Base-by-base conservation (phyloP, 2,329 filamentous ascomycete species). In the Exophiala dermatitidis region DNA sequence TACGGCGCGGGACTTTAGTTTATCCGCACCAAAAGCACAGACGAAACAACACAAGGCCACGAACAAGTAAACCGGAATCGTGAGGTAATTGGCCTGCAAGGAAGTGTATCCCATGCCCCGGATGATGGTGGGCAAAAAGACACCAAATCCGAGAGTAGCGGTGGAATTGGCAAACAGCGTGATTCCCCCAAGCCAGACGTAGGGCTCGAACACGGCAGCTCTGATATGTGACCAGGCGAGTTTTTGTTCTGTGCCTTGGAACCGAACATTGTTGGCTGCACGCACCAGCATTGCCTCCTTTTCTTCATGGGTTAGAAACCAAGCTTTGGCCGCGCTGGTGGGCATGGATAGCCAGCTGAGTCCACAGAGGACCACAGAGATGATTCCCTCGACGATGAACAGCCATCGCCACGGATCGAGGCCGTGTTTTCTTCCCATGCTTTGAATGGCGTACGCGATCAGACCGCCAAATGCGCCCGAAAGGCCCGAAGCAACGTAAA, bases 141-240 rank as follows among this genome's bases (percentile, higher is more conserved):
- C 45, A 12, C 55, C 55, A 40, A 52, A 58, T 32, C 55, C 55
- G 45, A 40, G 45, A 26, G 54, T 54, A 7, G 55, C 52, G 40
- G 54, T 45, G 5, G 64, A 66, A 28, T 64, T 65, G 48, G 70
- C 70, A 54, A 71, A 66, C 8, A 65, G 59, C 61, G 63, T 62
- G 59, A 36, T 63, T 12, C 42, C 47, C 7, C 48, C 30, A 2
- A 58, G 26, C 1, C 29, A 58, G 19, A 58, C 38, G 33, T 52
- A 54, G 7, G 55, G 55, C 28, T 58, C 55, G 5, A 45, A 52
- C 7, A 58, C 28, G n/a, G 55, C 61, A 33, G 68, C 64, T 29
- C 47, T 48, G 40, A 58, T 46, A 48, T 48, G 54, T 43, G 54
- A 54, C 26, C 45, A 40, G n/a, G 54, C 52, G 31, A 58, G 50